Evolutionary conservation across 2,329 filamentous ascomycete species (phyloP).

Genomic region (Venturia pyrina): DNA sequence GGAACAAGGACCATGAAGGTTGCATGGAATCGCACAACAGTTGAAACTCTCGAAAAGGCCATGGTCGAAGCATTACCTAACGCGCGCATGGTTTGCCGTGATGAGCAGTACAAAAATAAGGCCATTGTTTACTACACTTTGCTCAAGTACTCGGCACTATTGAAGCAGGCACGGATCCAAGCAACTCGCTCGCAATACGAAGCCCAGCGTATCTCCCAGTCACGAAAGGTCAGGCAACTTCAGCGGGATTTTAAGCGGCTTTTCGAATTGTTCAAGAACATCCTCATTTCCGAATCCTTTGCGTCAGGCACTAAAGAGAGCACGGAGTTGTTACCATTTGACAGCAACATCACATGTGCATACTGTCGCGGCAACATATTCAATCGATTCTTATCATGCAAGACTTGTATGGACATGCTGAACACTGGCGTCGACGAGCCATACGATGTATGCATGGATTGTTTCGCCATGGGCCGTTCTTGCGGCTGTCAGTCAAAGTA

Average conservation of each 20-base stretch:
- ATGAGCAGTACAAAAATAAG: constrained; percentile 99
- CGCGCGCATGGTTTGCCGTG: constrained; percentile 82
- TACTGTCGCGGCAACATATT: constrained; percentile 96
- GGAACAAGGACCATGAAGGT: constrained; percentile 95
- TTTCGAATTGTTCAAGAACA: constrained; percentile 65
- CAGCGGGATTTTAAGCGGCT: constrained; percentile 73
- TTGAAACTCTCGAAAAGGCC: constrained; percentile 80
- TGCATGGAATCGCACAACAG: constrained; percentile 92
- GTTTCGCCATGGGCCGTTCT: constrained; percentile 92
- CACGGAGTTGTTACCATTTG: constrained; percentile 68
- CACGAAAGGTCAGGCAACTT: constrained; percentile 55
- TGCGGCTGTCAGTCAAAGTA: constrained; percentile 80
- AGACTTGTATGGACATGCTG: constrained; percentile 62
- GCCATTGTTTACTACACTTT: constrained; percentile 86
- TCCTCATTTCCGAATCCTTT: constrained; percentile 82
- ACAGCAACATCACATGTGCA: constrained; percentile 87
- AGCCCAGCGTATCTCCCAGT: constrained; percentile 28
- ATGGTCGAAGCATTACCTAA: constrained; percentile 80
- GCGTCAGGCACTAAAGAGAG: constrained; percentile 56
- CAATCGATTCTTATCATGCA: constrained; percentile 91
- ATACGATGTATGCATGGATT: constrained; percentile 97
- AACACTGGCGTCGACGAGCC: constrained; percentile 66
- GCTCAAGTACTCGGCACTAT: constrained; percentile 58
- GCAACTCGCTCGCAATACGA: constrained; percentile 35
- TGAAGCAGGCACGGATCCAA: constrained; percentile 49